Percentiles rank a stretch among this genome's conserved stretches.
Conservation (phyloP, 768 basidiomycete genomes). For the Vararia minispora region DNA sequence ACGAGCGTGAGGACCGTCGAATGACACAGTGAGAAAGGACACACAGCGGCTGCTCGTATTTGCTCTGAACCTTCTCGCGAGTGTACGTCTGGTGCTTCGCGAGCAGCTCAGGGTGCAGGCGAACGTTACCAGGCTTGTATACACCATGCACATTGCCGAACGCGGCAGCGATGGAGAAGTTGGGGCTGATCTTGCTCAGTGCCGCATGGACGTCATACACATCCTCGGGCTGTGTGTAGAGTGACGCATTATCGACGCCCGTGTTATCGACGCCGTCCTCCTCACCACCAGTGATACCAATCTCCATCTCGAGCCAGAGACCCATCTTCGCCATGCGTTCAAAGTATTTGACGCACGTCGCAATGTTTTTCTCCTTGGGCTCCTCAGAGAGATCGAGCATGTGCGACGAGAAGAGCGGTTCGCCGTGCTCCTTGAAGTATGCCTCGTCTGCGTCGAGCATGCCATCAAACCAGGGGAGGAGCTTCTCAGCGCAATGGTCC, state of each 20-base stretch:
- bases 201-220: slow-evolving; percentile 85
- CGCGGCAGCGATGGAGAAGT: slow-evolving; percentile 96
- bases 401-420: slow-evolving; percentile 91
- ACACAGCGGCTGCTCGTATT: slow-evolving; percentile 69
- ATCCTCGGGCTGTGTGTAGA: slow-evolving; percentile 98
- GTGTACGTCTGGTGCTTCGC: slow-evolving; percentile 82
- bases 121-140: slow-evolving; percentile 98
- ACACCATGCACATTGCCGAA: slow-evolving; percentile 99
- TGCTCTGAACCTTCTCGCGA: slow-evolving; percentile 51
- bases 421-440: slow-evolving; percentile 82
- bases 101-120: slow-evolving; percentile 83
- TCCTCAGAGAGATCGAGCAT: slow-evolving; percentile 98
- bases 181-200: slow-evolving; percentile 74
- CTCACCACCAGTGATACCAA: slow-evolving; percentile 99
- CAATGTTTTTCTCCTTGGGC: slow-evolving; percentile 89
- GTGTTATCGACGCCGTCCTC: slow-evolving; percentile 99
- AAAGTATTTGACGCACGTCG: slow-evolving; percentile 88
- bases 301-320: slow-evolving; percentile 99
- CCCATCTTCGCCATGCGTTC: slow-evolving; percentile 87
- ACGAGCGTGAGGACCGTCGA: slow-evolving; percentile 1
- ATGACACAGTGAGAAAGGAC: slow-evolving; percentile 18
- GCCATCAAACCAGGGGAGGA: slow-evolving; percentile 98
- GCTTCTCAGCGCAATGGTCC: slow-evolving; percentile 97
- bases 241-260: slow-evolving; percentile 79
- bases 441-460: slow-evolving; percentile 96